phyloP scores from a whole-genome alignment of 148 eudicot species.

The Nyssa sinensis region DNA sequence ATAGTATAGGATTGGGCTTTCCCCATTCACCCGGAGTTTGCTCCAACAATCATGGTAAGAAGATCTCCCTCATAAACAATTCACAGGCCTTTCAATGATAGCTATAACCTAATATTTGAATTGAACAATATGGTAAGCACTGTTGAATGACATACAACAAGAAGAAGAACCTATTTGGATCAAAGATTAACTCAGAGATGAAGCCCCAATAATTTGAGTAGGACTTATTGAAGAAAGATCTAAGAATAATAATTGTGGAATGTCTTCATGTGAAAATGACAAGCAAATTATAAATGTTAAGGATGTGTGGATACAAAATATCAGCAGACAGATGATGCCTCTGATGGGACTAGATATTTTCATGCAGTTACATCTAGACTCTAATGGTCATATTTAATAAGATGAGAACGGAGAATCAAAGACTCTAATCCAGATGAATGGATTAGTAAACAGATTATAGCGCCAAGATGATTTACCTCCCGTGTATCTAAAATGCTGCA shows the following conservation, averaged over 20 bases:
- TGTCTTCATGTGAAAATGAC: background rate
- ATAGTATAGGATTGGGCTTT: no score
- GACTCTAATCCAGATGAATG: background rate
- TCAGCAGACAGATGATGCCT: background rate
- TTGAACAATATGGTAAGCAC: no score
- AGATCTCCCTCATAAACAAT: background rate
- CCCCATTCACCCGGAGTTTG: no score
- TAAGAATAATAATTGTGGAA: background rate
- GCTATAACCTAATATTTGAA: no score
- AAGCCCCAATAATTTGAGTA: background rate
- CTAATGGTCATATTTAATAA: background rate
- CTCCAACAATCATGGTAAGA: no score
- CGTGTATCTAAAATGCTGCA: background rate
- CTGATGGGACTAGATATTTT: conserved; percentile 4
- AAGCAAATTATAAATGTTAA: background rate
- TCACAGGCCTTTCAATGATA: no score
- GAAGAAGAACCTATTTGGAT: background rate
- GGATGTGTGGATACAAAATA: background rate
- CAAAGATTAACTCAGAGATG: background rate
- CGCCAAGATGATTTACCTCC: background rate
- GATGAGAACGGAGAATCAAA: background rate
- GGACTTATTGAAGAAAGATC: background rate
- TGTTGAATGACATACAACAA: background rate
- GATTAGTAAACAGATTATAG: background rate
- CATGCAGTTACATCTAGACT: background rate